Evolutionary conservation across 805 yeast genomes (phyloP).

Genomic region (Candida broadrunensis): DNA sequence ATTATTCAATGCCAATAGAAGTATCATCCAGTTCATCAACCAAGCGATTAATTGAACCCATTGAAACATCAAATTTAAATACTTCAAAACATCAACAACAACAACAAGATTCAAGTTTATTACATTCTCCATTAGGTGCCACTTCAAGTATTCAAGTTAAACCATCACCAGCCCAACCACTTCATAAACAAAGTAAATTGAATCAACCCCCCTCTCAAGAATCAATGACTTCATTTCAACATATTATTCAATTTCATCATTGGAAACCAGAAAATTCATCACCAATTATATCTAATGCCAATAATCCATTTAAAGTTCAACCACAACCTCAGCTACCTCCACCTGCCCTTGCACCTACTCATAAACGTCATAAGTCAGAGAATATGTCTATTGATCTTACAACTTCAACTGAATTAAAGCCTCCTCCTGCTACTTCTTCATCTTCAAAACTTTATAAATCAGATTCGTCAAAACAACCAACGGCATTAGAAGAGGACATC

Average conservation of each 20-base stretch:
- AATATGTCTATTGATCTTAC: not conserved
- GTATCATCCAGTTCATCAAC: constrained; percentile 2
- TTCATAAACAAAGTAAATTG: constrained; percentile 28
- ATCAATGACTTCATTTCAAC: constrained; percentile 47
- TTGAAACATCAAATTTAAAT: not conserved
- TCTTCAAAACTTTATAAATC: not conserved
- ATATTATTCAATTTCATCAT: constrained; percentile 54
- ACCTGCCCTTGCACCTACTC: constrained; percentile 10
- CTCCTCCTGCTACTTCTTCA: not conserved
- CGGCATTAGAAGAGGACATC: not conserved
- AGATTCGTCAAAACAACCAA: not conserved
- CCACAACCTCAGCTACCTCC: constrained; percentile 1
- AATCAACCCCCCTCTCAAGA: constrained; percentile 37
- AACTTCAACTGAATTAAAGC: not conserved
- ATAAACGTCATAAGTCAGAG: constrained; percentile 33
- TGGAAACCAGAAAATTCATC: constrained; percentile 46
- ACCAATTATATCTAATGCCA: constrained; percentile 5
- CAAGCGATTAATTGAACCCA: constrained; percentile 2
- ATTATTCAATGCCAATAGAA: constrained; percentile 41
- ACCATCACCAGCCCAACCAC: constrained; percentile 41
- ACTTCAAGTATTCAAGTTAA: constrained; percentile 39
- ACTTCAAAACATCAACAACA: constrained; percentile 1
- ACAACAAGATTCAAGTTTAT: constrained; percentile 8
- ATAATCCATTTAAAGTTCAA: constrained; percentile 8
- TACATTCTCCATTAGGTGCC: constrained; percentile 21